Percentiles rank a stretch among this genome's conserved stretches.
These are phyloP conservation scores for Amphibolis antarctica DNA, from an alignment of 106 monocot species.

Conservation along the genomic window DNA sequence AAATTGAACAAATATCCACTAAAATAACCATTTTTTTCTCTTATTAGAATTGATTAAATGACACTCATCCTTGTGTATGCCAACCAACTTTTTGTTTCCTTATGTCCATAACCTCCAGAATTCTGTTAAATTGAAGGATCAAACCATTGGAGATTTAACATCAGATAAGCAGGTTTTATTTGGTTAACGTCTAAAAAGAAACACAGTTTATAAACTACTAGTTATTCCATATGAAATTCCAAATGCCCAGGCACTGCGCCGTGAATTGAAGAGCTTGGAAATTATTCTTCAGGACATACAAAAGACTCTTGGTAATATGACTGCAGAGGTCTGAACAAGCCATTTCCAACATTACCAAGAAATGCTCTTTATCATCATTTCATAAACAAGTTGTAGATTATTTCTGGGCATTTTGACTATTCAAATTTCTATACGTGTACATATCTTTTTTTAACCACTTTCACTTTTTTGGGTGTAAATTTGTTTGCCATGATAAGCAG, in stretches of 20 bases:
- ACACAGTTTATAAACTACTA: not conserved
- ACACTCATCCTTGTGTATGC: not conserved
- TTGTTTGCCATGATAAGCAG: conserved; percentile 2
- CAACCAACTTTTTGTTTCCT: conserved; percentile 12
- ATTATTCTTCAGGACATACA: conserved; percentile 25
- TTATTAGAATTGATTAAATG: not conserved
- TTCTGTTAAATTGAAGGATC: conserved; percentile 29
- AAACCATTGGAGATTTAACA: conserved; percentile 30
- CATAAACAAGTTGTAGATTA: not conserved
- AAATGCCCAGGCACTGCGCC: conserved; percentile 19
- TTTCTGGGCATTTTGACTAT: not conserved
- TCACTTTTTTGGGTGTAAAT: not conserved
- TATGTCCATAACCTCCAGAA: conserved; percentile 27
- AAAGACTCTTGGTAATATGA: conserved; percentile 9
- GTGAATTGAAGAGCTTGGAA: conserved; percentile 36
- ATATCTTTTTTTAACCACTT: not conserved
- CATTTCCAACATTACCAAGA: not conserved
- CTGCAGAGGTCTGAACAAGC: conserved; percentile 13
- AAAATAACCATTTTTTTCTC: not conserved
- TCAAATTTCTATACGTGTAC: not conserved
- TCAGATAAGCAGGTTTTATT: conserved; percentile 38
- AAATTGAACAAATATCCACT: conserved; percentile 56
- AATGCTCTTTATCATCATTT: not conserved
- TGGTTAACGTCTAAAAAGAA: not conserved
- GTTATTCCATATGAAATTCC: not conserved